Conservation (phyloP, 2,329 filamentous ascomycete genomes). For the Claviceps arundinis region DNA sequence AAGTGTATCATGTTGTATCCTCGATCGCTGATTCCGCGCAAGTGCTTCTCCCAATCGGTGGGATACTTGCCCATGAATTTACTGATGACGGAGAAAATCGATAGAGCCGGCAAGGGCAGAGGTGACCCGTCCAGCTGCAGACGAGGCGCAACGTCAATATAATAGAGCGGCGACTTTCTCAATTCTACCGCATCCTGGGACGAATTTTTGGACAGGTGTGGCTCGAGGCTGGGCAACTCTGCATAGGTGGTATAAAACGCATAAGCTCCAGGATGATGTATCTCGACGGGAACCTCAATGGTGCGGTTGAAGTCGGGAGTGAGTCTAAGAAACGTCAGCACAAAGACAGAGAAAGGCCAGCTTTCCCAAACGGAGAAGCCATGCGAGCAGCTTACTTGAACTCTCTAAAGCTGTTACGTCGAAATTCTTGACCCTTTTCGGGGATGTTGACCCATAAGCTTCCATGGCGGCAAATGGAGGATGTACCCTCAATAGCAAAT, state of each 20-base stretch:
- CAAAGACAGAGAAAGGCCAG: not conserved
- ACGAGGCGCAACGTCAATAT: constrained; percentile 83
- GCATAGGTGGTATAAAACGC: constrained; percentile 90
- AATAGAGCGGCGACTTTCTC: constrained; percentile 65
- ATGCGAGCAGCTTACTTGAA: constrained; percentile 55
- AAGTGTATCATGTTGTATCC: constrained; percentile 99
- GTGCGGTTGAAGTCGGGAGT: constrained; percentile 85
- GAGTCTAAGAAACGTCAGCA: constrained; percentile 40
- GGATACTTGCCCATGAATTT: constrained; percentile 97
- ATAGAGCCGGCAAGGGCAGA: constrained; percentile 75
- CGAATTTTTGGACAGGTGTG: constrained; percentile 13
- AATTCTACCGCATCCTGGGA: constrained; percentile 26
- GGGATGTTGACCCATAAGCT: constrained; percentile 97
- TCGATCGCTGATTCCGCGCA: constrained; percentile 74
- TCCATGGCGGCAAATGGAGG: constrained; percentile 87
- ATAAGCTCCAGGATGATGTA: constrained; percentile 74
- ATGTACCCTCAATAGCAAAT: constrained; percentile 87
- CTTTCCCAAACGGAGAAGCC: not conserved
- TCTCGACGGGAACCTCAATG: constrained; percentile 78
- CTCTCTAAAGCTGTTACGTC: constrained; percentile 67
- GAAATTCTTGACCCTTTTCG: constrained; percentile 59
- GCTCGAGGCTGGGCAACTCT: constrained; percentile 57
- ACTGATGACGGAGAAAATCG: constrained; percentile 85
- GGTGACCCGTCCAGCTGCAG: constrained; percentile 60
- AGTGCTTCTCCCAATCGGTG: constrained; percentile 76